Conservation (phyloP, 805 yeast species). For the Metschnikowia lochheadii region DNA sequence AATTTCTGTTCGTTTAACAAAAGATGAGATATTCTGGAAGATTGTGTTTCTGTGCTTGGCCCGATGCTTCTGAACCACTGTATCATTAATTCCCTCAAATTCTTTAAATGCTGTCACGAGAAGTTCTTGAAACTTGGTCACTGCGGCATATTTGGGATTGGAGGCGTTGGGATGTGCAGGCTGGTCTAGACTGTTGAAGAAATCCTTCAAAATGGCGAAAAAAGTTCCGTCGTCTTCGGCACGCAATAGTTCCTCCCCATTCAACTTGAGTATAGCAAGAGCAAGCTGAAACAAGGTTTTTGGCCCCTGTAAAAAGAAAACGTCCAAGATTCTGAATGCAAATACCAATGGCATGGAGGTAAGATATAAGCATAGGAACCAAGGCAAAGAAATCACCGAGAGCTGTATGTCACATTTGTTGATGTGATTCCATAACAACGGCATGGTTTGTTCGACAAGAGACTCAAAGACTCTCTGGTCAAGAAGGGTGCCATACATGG, state of each 20-base stretch:
- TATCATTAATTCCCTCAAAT: slow-evolving; percentile 75
- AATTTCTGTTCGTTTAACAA: slow-evolving; percentile 87
- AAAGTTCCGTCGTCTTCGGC: slow-evolving; percentile 92
- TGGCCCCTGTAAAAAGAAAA: slow-evolving; percentile 86
- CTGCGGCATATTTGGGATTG: slow-evolving; percentile 57
- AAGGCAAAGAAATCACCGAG: slow-evolving; percentile 89
- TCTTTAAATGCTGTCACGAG: slow-evolving; percentile 91
- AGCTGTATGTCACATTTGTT: slow-evolving; percentile 78
- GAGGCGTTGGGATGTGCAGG: slow-evolving; percentile 72
- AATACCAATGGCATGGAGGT: slow-evolving; percentile 92
- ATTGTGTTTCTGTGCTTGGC: slow-evolving; percentile 70
- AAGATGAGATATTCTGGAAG: slow-evolving; percentile 79
- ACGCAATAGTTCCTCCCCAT: slow-evolving; percentile 75
- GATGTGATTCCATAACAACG: slow-evolving; percentile 81
- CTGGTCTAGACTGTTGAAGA: slow-evolving; percentile 72
- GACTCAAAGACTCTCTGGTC: slow-evolving; percentile 94
- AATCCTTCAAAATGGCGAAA: slow-evolving; percentile 77
- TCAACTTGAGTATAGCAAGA: slow-evolving; percentile 80
- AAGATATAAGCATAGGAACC: slow-evolving; percentile 89
- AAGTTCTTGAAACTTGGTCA: slow-evolving; percentile 84
- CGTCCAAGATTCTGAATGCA: slow-evolving; percentile 88
- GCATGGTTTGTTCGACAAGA: slow-evolving; percentile 85
- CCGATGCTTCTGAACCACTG: slow-evolving; percentile 64
- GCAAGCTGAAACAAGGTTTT: slow-evolving; percentile 89
- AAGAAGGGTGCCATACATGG: slow-evolving; percentile 94